Base-by-base conservation (phyloP, 2,329 filamentous ascomycete genomes). In the Xylariaceae sp. region DNA sequence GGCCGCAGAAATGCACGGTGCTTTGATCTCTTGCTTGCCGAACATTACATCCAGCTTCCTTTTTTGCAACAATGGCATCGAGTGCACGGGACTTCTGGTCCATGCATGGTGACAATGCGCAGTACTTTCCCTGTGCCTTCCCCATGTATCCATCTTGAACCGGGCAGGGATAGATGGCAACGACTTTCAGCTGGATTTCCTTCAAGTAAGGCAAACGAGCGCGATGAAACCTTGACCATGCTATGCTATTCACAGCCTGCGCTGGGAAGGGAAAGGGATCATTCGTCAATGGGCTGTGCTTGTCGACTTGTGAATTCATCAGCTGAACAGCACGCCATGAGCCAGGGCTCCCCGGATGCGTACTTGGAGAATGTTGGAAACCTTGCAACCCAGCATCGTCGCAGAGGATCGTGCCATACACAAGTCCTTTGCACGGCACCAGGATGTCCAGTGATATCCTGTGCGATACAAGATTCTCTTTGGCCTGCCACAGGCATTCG, bases 41-140 rank as follows among this genome's bases (percentile, higher is more conserved):
- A 9, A 10, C 2, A 47, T 37, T 49, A 18, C 55, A 39, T 48
- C 9, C 35, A 10, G 49, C 45, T 10, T n/a, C 23, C 53, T 51
- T 50, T 51, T 44, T 50, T 51, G 23, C 49, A 48, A 23, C 51
- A 42, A 17, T 17, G 23, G 18, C 53, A 23, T 48, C 13, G 39
- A 11, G 53, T 18, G 62, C 57, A 62, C 53, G 53, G 51, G 54
- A 62, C 51, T 56, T 57, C 9, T 18, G 30, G 23, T 13, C 10
- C 52, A 55, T 48, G 50, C 35, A 15, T 23, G 30, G 34, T 35
- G 11, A 35, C 47, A 13, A 63, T 58, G 56, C 55, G 58, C 23
- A 57, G 60, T 60, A 58, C 60, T 64, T 60, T 55, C 44, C 35
- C 52, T 17, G 53, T 57, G 49, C 37, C 51, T 56, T 23, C n/a